phyloP scores from a whole-genome alignment of 2,329 filamentous ascomycete genomes.

The Zymoseptoria tritici region DNA sequence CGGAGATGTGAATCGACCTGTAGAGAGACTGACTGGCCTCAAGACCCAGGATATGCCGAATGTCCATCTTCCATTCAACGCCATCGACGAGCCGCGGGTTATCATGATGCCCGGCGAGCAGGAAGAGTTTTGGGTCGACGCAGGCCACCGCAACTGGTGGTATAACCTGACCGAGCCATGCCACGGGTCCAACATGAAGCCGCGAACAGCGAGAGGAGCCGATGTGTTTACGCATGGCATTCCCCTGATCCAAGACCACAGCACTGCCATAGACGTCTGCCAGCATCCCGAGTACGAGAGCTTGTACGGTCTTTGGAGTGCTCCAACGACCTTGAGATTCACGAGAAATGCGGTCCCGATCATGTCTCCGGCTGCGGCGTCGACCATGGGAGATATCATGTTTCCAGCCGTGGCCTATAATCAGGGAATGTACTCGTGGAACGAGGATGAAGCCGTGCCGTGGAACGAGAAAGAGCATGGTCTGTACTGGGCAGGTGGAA shows the following conservation, averaged over 20 bases:
- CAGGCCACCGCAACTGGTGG: neutral
- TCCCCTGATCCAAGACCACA: constrained; percentile 1
- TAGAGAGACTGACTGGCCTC: neutral
- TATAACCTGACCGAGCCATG: neutral
- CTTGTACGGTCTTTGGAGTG: constrained; percentile 41
- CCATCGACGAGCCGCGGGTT: constrained; percentile 43
- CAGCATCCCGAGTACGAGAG: constrained; percentile 37
- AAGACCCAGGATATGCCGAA: constrained; percentile 27
- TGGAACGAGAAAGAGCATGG: constrained; percentile 47
- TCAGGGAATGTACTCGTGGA: constrained; percentile 39
- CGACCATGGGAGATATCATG: constrained; percentile 43
- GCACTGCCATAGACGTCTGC: constrained; percentile 34
- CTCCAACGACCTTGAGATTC: constrained; percentile 38
- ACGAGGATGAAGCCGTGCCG: constrained; percentile 33
- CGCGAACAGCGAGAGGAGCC: neutral
- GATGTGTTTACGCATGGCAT: neutral
- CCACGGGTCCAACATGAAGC: neutral
- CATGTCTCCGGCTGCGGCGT: constrained; percentile 39
- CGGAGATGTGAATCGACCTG: neutral
- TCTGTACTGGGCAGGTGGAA: constrained; percentile 53
- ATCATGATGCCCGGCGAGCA: constrained; percentile 20
- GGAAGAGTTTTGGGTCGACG: neutral
- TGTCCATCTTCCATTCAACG: constrained; percentile 40
- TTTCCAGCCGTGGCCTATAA: constrained; percentile 45
- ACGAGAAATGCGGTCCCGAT: constrained; percentile 40